These are phyloP conservation scores for Microdochium bolleyi DNA, from an alignment of 2,329 filamentous ascomycete genomes.

Conservation along the genomic window DNA sequence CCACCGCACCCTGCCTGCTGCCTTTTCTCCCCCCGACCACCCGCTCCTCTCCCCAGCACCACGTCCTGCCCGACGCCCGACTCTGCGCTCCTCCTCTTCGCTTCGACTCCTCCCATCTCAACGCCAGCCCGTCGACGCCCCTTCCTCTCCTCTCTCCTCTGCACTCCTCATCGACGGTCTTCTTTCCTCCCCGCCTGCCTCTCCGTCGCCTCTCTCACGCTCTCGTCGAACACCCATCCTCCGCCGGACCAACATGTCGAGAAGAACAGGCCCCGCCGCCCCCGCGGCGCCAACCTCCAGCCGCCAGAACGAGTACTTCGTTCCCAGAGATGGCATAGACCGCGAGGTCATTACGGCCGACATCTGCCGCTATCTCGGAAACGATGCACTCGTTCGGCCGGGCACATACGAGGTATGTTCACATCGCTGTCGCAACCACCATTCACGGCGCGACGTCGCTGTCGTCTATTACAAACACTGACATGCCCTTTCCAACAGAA, in stretches of 20 bases:
- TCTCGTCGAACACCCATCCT: neutral
- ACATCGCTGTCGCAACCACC: conserved; percentile 10
- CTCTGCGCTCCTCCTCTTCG: conserved; percentile 7
- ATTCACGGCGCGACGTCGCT: conserved; percentile 5
- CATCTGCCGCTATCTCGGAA: conserved; percentile 76
- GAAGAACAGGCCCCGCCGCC: conserved; percentile 24
- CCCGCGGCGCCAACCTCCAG: conserved; percentile 29
- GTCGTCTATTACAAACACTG: neutral
- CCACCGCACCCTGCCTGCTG: conserved; percentile 8
- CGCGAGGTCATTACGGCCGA: conserved; percentile 79
- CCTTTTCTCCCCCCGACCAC: conserved; percentile 20
- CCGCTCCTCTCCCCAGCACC: conserved; percentile 11
- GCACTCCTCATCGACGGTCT: conserved; percentile 2
- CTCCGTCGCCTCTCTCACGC: neutral
- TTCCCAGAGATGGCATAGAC: conserved; percentile 72
- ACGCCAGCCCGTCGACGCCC: conserved; percentile 11
- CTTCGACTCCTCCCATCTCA: conserved; percentile 6
- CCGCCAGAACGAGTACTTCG: conserved; percentile 71
- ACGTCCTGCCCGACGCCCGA: conserved; percentile 8
- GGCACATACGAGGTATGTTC: conserved; percentile 62
- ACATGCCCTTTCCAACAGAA: conserved; percentile 27
- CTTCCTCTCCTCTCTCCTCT: conserved; percentile 7
- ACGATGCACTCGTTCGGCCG: conserved; percentile 72
- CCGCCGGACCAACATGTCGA: conserved; percentile 21
- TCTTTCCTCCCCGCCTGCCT: neutral